A percentile compares a stretch with the other conserved stretches of the same genome.
phyloP scores from a whole-genome alignment of 2,329 filamentous ascomycete species.

The Graphium sp. region DNA sequence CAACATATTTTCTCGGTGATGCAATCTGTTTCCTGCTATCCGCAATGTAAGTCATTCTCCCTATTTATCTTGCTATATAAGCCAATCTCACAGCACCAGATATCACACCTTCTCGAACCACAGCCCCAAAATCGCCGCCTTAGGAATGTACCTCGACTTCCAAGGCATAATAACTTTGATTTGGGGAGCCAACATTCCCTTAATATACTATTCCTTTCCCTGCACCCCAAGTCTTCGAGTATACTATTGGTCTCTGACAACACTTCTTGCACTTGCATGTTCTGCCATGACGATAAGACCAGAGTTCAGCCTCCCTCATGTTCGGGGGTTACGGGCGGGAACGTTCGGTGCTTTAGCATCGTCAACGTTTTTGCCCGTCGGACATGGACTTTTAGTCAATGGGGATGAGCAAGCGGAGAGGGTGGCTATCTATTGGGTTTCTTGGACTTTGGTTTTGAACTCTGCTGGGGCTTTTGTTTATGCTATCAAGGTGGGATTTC shows the following conservation, averaged over 20 bases:
- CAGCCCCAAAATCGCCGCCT: conserved; percentile 24
- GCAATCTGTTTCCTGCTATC: conserved; percentile 26
- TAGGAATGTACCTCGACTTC: conserved; percentile 42
- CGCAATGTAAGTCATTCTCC: conserved; percentile 14
- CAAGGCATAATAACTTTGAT: conserved; percentile 43
- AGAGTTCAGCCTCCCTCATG: conserved; percentile 14
- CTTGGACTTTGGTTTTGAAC: background rate
- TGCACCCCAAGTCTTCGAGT: conserved; percentile 10
- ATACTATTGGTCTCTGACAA: background rate
- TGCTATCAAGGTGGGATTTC: conserved; percentile 1
- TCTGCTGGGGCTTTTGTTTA: conserved; percentile 1
- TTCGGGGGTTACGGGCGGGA: conserved; percentile 14
- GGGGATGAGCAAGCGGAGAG: background rate
- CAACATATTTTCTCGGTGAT: conserved; percentile 24
- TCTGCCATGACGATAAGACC: conserved; percentile 14
- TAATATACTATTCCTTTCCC: conserved; percentile 35
- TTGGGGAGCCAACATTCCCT: conserved; percentile 41
- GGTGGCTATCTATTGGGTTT: background rate
- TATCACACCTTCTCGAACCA: conserved; percentile 41
- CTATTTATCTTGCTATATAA: background rate
- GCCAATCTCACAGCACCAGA: conserved; percentile 11
- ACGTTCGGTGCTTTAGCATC: background rate
- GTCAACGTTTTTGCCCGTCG: background rate
- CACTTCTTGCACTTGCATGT: conserved; percentile 15
- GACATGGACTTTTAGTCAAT: too few relatives aligned